Evolutionary conservation across 2,329 filamentous ascomycete genomes (phyloP).

Genomic region (Pseudogymnoascus verrucosus): DNA sequence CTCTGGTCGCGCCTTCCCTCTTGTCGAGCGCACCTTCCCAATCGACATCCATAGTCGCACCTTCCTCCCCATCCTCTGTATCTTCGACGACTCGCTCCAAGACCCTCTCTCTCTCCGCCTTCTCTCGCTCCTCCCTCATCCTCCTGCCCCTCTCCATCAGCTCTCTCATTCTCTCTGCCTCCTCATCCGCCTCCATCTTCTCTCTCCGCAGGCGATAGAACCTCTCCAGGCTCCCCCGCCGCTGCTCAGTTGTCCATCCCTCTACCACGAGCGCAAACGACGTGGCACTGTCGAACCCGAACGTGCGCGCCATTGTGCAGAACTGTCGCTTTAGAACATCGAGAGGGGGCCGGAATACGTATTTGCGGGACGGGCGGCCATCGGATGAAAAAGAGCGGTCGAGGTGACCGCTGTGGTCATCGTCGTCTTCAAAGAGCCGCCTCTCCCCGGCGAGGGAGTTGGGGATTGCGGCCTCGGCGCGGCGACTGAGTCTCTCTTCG

Average conservation of each 20-base stretch:
- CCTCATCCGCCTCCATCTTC: constrained; percentile 10
- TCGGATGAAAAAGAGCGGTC: constrained; percentile 10
- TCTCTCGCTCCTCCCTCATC: neutral
- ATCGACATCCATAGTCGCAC: neutral
- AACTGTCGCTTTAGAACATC: constrained; percentile 76
- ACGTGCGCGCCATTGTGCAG: constrained; percentile 76
- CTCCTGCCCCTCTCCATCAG: neutral
- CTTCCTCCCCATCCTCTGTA: neutral
- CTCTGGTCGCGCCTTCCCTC: neutral
- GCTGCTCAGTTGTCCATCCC: constrained; percentile 76
- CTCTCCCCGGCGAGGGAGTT: constrained; percentile 20
- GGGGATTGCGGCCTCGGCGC: constrained; percentile 40
- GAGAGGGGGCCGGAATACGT: constrained; percentile 52
- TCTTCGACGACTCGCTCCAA: neutral
- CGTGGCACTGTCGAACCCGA: constrained; percentile 66
- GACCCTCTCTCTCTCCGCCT: neutral
- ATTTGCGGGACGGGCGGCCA: constrained; percentile 19
- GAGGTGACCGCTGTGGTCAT: constrained; percentile 37
- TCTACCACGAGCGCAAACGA: constrained; percentile 90
- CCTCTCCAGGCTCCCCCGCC: constrained; percentile 66
- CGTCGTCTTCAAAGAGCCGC: constrained; percentile 27
- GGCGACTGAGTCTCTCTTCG: constrained; percentile 75
- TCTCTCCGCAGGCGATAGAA: constrained; percentile 63
- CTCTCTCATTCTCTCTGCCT: neutral
- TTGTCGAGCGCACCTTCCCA: neutral